phyloP scores from a whole-genome alignment of 1,139 yeast genomes.

The Meyerozyma elateridarum region DNA sequence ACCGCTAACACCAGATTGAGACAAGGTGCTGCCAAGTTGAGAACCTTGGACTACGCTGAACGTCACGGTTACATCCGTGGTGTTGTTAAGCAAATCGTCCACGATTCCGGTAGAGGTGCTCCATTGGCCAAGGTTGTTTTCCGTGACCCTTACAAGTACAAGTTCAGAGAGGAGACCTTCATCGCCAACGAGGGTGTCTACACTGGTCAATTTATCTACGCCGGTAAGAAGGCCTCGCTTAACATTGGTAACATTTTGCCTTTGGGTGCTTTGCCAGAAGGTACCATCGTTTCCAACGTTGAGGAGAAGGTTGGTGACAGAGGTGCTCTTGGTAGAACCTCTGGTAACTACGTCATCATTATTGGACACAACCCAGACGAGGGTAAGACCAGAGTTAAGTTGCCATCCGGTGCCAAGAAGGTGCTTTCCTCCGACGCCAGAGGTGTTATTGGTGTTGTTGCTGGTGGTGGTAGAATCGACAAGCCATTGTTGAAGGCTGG shows the following conservation, averaged over 20 bases:
- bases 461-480: slow-evolving; percentile 99
- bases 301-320: slow-evolving; percentile 99
- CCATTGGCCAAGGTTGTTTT: slow-evolving; percentile 98
- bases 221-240: slow-evolving; percentile 98
- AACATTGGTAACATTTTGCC: slow-evolving; percentile 98
- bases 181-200: slow-evolving; percentile 99
- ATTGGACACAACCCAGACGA: slow-evolving; percentile 99
- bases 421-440: slow-evolving; percentile 91
- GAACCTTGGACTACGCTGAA: slow-evolving; percentile 99
- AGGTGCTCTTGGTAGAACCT: slow-evolving; percentile 99
- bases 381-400: slow-evolving; percentile 98
- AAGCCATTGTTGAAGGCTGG: slow-evolving; percentile 99
- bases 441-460: slow-evolving; percentile 99
- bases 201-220: slow-evolving; percentile 98
- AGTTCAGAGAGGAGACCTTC: slow-evolving; percentile 96
- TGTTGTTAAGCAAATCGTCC: slow-evolving; percentile 96
- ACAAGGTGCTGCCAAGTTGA: slow-evolving; percentile 99
- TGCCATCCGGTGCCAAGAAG: slow-evolving; percentile 99
- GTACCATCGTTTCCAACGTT: slow-evolving; percentile 97
- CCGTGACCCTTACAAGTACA: slow-evolving; percentile 99
- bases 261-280: slow-evolving; percentile 96
- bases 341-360: slow-evolving; percentile 98
- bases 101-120: slow-evolving; percentile 99
- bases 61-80: slow-evolving; percentile 99
- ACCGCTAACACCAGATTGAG: slow-evolving; percentile 99